Evolutionary conservation across 2,329 filamentous ascomycete species (phyloP).

Genomic region (Calonectria pteridis): DNA sequence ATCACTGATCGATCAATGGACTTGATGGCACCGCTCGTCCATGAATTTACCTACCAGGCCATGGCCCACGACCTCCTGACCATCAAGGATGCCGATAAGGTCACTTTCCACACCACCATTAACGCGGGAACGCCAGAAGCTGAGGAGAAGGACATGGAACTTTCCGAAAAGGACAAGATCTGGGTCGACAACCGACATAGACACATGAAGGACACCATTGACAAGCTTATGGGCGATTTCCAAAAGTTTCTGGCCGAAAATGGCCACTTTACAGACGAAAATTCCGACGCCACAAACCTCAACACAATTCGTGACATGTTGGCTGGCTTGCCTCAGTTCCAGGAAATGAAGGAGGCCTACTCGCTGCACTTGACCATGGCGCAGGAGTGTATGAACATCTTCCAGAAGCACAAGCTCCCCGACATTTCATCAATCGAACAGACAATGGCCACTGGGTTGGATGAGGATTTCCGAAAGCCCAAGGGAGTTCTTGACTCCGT

Average conservation of each 20-base stretch:
- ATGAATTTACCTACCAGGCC: slow-evolving; percentile 98
- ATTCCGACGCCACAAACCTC: slow-evolving; percentile 78
- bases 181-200: slow-evolving; percentile 95
- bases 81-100: slow-evolving; percentile 89
- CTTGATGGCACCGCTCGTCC: slow-evolving; percentile 85
- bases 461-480: slow-evolving; percentile 91
- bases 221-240: slow-evolving; percentile 93
- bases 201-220: slow-evolving; percentile 98
- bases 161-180: slow-evolving; percentile 90
- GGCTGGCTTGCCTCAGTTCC: slow-evolving; percentile 92
- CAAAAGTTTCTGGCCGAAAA: slow-evolving; percentile 92
- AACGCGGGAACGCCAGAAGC: slow-evolving; percentile 79
- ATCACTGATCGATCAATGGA: slow-evolving; percentile 96
- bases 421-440: slow-evolving; percentile 93
- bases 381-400: slow-evolving; percentile 95
- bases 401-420: slow-evolving; percentile 84
- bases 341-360: slow-evolving; percentile 95
- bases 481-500: slow-evolving; percentile 90
- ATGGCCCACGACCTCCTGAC: slow-evolving; percentile 96
- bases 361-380: slow-evolving; percentile 97
- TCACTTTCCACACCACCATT: slow-evolving; percentile 84
- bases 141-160: slow-evolving; percentile 91
- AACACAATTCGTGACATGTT: slow-evolving; percentile 98
- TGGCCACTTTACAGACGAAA: slow-evolving; percentile 87
- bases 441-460: slow-evolving; percentile 89